Evolutionary conservation across 2,329 filamentous ascomycete species (phyloP).

Genomic region (Rhynchosporium graminicola): DNA sequence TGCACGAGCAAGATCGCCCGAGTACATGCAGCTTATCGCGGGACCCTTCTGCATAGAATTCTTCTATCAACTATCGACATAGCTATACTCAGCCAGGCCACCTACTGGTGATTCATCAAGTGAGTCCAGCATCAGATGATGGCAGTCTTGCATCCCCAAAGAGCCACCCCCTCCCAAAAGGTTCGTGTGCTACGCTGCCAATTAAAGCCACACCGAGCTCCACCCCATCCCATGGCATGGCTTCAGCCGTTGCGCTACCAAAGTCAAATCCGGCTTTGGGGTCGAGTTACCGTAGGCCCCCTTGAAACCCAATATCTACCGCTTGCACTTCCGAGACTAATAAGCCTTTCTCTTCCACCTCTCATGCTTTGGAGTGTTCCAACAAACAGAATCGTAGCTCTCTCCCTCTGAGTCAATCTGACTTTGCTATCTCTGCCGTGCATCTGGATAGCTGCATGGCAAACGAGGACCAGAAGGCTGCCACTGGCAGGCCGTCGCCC

Average conservation of each 20-base stretch:
- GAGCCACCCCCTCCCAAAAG: background rate
- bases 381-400: slow-evolving; percentile 17
- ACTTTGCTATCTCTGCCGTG: slow-evolving; percentile 16
- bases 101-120: slow-evolving; percentile 5
- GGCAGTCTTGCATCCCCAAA: background rate
- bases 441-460: slow-evolving; percentile 8
- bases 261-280: slow-evolving; percentile 6
- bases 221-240: background rate
- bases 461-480: slow-evolving; percentile 9
- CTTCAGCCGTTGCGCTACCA: slow-evolving; percentile 14
- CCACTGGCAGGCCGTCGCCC: background rate
- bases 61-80: background rate
- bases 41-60: background rate
- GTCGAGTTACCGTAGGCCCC: background rate
- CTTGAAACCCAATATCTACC: too few relatives aligned
- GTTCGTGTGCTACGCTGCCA: background rate
- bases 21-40: slow-evolving; percentile 6
- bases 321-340: background rate
- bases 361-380: background rate
- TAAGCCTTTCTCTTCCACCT: background rate
- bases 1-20: background rate
- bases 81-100: slow-evolving; percentile 1
- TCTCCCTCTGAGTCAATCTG: slow-evolving; percentile 20
- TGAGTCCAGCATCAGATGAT: slow-evolving; percentile 8
- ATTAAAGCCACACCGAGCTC: background rate